Evolutionary conservation across 176 grass and related monocot genomes (phyloP), one percentile per base, ranked within the genome.

Genomic region (Aegilops longissima): DNA sequence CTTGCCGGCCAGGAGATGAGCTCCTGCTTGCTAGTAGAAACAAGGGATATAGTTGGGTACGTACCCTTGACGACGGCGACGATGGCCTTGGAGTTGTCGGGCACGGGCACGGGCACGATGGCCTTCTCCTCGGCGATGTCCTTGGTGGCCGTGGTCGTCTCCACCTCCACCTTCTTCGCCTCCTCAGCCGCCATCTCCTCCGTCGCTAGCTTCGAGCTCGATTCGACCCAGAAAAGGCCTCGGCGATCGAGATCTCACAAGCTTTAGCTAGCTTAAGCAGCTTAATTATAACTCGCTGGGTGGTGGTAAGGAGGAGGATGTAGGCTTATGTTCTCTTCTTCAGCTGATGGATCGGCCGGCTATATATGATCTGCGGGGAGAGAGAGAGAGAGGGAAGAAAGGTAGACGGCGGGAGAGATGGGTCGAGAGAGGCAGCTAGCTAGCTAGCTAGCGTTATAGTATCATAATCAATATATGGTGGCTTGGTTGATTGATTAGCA

Each of bases 61-160:
- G 7, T 88, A 88, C 90, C 86, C 70, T 91, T 84, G 38, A 54
- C 77, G 24, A 88, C 82, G 49, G 64, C 5, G 34, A 88, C 86
- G 70, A 85, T 80, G 82, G 90, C 86, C 82, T 91, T 91, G 81
- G 89, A 81, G 81, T 81, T 45, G 51, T 86, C 83, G 1, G 81
- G 77, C 81, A 81, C 49, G 1, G 81, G 77, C 81, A 81, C 49
- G 2, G 86, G 90, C 70, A 91, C 86, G 8, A 88, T 58, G 8
- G 86, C 77, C 90, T 91, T 91, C 86, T 88, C 90, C 82, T 85
- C 90, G 63, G 90, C 86, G 86, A 91, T 91, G 90, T 91, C 90
- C 86, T 91, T 91, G 69, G 90, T 81, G 4, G 74, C 42, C 14
- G 84, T 81, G 6, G 74, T 45, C 4, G 84, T 45, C 73, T 90